Evolutionary conservation across 768 basidiomycete species (phyloP).

Genomic region (Lactarius vividus): DNA sequence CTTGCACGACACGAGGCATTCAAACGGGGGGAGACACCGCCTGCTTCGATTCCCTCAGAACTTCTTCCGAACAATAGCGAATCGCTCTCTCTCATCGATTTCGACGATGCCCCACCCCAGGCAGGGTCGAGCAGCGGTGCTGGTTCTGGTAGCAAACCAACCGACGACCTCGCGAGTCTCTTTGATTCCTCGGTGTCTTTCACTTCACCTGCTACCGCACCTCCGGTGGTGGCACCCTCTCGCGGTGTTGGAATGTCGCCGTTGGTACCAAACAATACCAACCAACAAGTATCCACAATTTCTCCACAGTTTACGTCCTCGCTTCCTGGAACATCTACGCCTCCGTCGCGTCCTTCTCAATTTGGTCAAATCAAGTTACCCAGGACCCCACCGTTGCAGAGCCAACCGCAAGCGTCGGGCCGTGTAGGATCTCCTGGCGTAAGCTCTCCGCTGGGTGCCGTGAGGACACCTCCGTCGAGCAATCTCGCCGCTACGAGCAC

Average conservation of each 20-base stretch:
- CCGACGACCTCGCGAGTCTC: slow-evolving; percentile 61
- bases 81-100: slow-evolving; percentile 64
- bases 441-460: slow-evolving; percentile 2
- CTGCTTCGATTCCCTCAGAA: slow-evolving; percentile 63
- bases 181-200: slow-evolving; percentile 41
- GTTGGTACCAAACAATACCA: slow-evolving; percentile 3
- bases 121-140: slow-evolving; percentile 28
- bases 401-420: slow-evolving; percentile 17
- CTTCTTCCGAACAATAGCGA: slow-evolving; percentile 40
- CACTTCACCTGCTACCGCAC: slow-evolving; percentile 4
- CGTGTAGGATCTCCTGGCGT: slow-evolving; percentile 11
- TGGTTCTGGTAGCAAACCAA: slow-evolving; percentile 31
- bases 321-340: background rate
- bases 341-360: slow-evolving; percentile 11
- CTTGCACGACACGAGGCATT: slow-evolving; percentile 88
- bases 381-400: slow-evolving; percentile 24
- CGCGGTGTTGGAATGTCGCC: slow-evolving; percentile 8
- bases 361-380: slow-evolving; percentile 28
- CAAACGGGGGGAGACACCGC: slow-evolving; percentile 83
- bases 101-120: slow-evolving; percentile 52
- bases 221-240: slow-evolving; percentile 2
- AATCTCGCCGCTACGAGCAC: slow-evolving; percentile 11
- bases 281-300: slow-evolving; percentile 3
- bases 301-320: slow-evolving; percentile 20
- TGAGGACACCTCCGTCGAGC: slow-evolving; percentile 8